Evolutionary conservation across 352 stramenopile genomes (phyloP).

Genomic region (Globisporangium radiosum): DNA sequence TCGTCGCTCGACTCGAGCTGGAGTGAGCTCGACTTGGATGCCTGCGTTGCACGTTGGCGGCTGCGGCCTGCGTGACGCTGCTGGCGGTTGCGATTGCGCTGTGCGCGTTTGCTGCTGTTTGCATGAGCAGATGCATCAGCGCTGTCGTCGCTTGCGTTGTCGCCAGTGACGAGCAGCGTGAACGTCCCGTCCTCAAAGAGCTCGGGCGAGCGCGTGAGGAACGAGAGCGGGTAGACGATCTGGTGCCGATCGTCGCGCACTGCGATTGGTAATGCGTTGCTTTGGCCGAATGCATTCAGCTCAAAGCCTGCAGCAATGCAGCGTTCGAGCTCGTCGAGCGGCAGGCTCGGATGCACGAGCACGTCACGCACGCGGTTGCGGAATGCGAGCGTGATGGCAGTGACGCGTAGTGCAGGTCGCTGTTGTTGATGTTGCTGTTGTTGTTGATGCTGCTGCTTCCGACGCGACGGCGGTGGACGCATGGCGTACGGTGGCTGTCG

Average conservation of each 20-base stretch:
- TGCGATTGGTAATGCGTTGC: slow-evolving; percentile 11
- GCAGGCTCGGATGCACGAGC: slow-evolving; percentile 28
- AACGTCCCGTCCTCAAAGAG: slow-evolving; percentile 45
- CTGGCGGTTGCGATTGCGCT: neutral
- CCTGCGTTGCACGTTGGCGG: neutral
- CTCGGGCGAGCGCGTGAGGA: slow-evolving; percentile 43
- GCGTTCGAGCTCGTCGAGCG: slow-evolving; percentile 40
- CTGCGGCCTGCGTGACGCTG: neutral
- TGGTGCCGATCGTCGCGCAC: slow-evolving; percentile 19
- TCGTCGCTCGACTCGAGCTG: slow-evolving; percentile 12
- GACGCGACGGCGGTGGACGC: neutral
- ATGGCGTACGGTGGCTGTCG: neutral
- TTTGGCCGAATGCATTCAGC: slow-evolving; percentile 1
- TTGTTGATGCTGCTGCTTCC: too few species aligned
- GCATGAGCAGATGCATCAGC: neutral
- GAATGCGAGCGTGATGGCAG: slow-evolving; percentile 31
- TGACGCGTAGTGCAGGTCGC: slow-evolving; percentile 16
- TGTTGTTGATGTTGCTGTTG: neutral
- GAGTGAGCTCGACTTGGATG: slow-evolving; percentile 2
- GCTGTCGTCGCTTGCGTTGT: slow-evolving; percentile 9
- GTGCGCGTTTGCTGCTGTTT: slow-evolving; percentile 3
- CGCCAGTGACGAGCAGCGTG: slow-evolving; percentile 28
- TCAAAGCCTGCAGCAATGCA: slow-evolving; percentile 45
- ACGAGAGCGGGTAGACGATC: slow-evolving; percentile 67
- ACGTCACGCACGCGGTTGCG: slow-evolving; percentile 24